phyloP scores from a whole-genome alignment of 75 land plant genomes.

The Azolla pinnata region DNA sequence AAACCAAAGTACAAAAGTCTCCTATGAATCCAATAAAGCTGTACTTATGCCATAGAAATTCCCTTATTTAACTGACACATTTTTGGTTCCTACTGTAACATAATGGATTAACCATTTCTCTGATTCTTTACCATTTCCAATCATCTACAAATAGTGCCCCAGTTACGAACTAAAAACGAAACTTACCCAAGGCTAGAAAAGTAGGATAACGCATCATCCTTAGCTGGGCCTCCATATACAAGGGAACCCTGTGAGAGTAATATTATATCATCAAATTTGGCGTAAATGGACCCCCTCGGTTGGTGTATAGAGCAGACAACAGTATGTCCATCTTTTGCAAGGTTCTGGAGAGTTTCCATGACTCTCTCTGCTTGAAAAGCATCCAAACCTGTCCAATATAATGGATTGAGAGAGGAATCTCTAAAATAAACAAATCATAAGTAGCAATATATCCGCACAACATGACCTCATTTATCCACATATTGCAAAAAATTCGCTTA shows the following conservation, averaged over 20 bases:
- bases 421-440: no score
- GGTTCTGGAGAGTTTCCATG: constrained; percentile 87
- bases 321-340: constrained; percentile 94
- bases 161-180: neutral
- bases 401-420: no score
- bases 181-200: constrained; percentile 69
- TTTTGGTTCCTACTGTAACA: no score
- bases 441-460: no score
- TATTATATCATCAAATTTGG: constrained; percentile 87
- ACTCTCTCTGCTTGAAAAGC: constrained; percentile 99
- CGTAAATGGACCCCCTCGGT: constrained; percentile 89
- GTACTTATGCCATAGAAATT: no score
- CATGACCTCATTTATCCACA: no score
- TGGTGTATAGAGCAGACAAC: constrained; percentile 98
- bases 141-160: neutral
- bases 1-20: no score
- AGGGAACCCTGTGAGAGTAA: constrained; percentile 72
- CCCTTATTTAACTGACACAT: no score
- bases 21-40: no score
- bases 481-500: neutral
- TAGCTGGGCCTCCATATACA: constrained; percentile 89
- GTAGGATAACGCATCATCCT: constrained; percentile 63
- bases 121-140: neutral
- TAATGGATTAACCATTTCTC: no score
- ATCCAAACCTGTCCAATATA: constrained; percentile 58